These are phyloP conservation scores for Sugiyamaella paludigena DNA, from an alignment of 1,139 yeast genomes.

Conservation along the genomic window DNA sequence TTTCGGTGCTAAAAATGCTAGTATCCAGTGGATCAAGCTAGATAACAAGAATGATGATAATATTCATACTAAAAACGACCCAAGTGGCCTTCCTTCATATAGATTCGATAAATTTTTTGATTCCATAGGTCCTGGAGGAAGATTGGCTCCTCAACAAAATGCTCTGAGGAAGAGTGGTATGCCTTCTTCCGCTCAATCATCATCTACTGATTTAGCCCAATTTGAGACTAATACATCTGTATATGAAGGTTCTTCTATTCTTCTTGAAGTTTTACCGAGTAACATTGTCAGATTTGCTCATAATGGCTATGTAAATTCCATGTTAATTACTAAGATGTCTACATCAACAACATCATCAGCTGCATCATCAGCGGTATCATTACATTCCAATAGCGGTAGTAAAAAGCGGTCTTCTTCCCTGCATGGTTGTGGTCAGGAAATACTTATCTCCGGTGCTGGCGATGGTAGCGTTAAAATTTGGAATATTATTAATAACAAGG, in stretches of 20 bases:
- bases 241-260: constrained; percentile 18
- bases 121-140: constrained; percentile 82
- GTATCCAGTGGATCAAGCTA: constrained; percentile 67
- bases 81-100: constrained; percentile 60
- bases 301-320: constrained; percentile 80
- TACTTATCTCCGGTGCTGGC: constrained; percentile 75
- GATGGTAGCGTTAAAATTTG: constrained; percentile 84
- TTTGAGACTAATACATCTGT: background rate
- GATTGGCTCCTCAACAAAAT: constrained; percentile 38
- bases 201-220: constrained; percentile 7
- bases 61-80: constrained; percentile 14
- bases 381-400: background rate
- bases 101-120: constrained; percentile 88
- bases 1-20: constrained; percentile 91
- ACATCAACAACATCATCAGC: background rate
- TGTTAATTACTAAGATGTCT: constrained; percentile 40
- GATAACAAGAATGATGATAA: constrained; percentile 30
- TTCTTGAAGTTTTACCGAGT: constrained; percentile 66
- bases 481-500: constrained; percentile 36
- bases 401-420: no score
- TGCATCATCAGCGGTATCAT: constrained; percentile 20
- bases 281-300: constrained; percentile 82
- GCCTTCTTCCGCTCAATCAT: constrained; percentile 1
- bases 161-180: constrained; percentile 9
- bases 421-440: constrained; percentile 33